Percentiles rank a stretch among this genome's conserved stretches.
These are phyloP conservation scores for Picochlorum sp. DNA, from an alignment of 139 green algal genomes.

Conservation along the genomic window DNA sequence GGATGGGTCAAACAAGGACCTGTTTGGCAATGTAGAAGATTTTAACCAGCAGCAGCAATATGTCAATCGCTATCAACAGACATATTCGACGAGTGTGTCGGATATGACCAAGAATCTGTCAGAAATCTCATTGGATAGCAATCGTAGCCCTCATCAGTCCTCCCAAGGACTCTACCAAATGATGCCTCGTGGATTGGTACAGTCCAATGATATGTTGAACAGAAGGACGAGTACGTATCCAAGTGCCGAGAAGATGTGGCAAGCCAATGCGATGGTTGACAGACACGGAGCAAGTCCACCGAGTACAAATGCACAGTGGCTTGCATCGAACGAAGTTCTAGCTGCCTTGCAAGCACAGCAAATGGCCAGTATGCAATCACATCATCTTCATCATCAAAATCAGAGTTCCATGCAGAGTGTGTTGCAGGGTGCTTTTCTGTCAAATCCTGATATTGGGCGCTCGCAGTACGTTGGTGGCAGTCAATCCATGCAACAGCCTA, in stretches of 20 bases:
- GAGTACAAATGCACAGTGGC: neutral
- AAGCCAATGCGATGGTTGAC: neutral
- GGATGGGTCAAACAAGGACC: neutral
- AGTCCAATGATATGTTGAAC: neutral
- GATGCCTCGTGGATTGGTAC: no score
- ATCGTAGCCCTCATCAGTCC: neutral
- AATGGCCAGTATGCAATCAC: constrained; percentile 37
- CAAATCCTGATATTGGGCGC: neutral
- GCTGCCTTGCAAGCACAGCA: constrained; percentile 18
- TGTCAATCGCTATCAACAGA: neutral
- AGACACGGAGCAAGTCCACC: neutral
- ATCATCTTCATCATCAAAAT: constrained; percentile 31
- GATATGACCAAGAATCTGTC: constrained; percentile 15
- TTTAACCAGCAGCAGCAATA: neutral
- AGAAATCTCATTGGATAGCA: constrained; percentile 19
- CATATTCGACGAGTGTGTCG: neutral
- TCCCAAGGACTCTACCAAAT: no score
- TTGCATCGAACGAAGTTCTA: neutral
- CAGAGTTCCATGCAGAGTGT: constrained; percentile 26
- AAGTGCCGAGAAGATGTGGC: neutral
- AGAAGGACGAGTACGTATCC: neutral
- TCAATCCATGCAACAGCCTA: constrained; percentile 16
- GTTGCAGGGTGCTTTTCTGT: constrained; percentile 29
- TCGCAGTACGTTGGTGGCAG: neutral
- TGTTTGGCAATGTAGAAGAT: neutral